Base-by-base conservation (phyloP, 192 early-diverging fungal species). In the Ambispora gerdemannii region DNA sequence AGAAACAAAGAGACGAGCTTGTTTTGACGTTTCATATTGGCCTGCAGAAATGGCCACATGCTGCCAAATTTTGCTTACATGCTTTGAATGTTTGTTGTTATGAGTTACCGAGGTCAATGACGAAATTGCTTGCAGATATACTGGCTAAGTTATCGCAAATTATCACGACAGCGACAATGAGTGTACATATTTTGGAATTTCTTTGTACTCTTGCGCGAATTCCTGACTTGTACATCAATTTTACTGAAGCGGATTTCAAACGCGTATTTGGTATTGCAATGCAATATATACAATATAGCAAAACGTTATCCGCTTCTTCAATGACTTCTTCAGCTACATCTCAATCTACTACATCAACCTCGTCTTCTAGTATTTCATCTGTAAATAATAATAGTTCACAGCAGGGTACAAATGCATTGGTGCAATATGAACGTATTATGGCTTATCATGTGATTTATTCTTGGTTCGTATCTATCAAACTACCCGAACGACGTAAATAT, bases 381-480 rank as follows among this genome's bases (percentile, higher is more conserved):
- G 55, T 43, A n/a, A 20, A 62, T 4, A 17, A 0, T 38, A 15
- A 4, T 8, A 38, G 25, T 33, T 15, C 43, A 2, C 62, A 51
- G 25, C 63, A 25, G 30, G 70, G 64, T 34, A 70, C 73, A 20
- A 50, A 79, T 50, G 90, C 90, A 4, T 84, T 92, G 19, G 75
- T 75, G 15, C 91, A 91, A 60, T 97, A 95, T 70, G 89, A 95
- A 49, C 67, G 92, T 4, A 88, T 90, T n/a, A 85, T 98, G 84
- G 95, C 95, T 6, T 98, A 95, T 78, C 91, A 96, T 68, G 91
- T 95, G 0, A 89, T 97, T 32, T 86, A 90, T 31, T 84, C 89
- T 50, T 98, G 93, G 91, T 97, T 94, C 72, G 86, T 93, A 63
- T 88, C 88, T 19, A 79, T 96, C 51, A 79, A 84, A n/a, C 76